phyloP scores from a whole-genome alignment of 768 basidiomycete genomes.

The Phylloporus scabripes region DNA sequence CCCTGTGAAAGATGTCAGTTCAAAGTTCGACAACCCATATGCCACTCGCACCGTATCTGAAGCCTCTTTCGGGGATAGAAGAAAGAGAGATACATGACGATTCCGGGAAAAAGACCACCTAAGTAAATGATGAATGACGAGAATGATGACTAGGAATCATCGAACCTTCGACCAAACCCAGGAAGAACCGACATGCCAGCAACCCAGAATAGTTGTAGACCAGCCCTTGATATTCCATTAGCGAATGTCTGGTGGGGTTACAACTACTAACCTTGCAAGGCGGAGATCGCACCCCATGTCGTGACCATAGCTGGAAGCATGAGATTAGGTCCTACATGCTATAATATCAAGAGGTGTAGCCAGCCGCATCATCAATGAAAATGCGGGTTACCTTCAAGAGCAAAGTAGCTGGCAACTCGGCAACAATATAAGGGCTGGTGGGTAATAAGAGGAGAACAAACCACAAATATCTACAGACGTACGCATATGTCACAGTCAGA shows the following conservation, averaged over 20 bases:
- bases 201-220: conserved; percentile 50
- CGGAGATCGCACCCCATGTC: conserved; percentile 58
- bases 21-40: background rate
- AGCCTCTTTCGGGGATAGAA: conserved; percentile 34
- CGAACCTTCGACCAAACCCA: conserved; percentile 58
- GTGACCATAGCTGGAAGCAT: conserved; percentile 57
- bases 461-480: background rate
- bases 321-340: conserved; percentile 47
- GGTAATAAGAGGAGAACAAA: background rate
- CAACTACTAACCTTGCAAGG: conserved; percentile 45
- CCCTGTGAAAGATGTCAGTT: conserved; percentile 16
- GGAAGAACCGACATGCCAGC: conserved; percentile 43
- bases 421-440: conserved; percentile 42
- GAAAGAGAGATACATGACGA: conserved; percentile 53
- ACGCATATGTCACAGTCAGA: conserved; percentile 28
- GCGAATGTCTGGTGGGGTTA: background rate
- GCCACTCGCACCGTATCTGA: conserved; percentile 16
- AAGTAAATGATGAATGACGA: conserved; percentile 3
- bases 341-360: background rate
- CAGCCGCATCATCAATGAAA: background rate
- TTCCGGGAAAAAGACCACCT: conserved; percentile 56
- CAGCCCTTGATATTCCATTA: conserved; percentile 31
- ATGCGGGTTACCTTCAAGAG: conserved; percentile 41
- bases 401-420: conserved; percentile 57
- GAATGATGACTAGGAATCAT: background rate